Percentiles rank a stretch among this genome's conserved stretches.
Evolutionary conservation across 441 rosid genomes (phyloP).

Genomic region (Populus hybrid): DNA sequence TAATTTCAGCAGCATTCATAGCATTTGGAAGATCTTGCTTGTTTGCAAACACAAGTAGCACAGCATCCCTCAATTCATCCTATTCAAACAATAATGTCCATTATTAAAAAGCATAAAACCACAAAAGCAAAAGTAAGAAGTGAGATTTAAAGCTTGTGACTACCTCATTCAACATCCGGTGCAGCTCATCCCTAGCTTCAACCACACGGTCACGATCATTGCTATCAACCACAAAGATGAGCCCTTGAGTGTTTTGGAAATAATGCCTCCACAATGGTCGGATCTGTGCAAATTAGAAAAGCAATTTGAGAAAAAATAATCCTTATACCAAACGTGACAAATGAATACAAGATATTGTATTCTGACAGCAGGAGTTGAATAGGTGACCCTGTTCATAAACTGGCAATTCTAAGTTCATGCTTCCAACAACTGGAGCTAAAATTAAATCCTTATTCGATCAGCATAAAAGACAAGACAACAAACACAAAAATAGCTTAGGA

Average conservation of each 20-base stretch:
- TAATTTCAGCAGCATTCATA: constrained; percentile 52
- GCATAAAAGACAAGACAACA: not conserved
- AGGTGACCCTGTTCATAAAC: too few species aligned
- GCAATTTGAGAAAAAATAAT: not conserved
- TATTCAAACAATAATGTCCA: not conserved
- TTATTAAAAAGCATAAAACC: not conserved
- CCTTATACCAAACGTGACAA: not conserved
- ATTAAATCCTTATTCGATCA: not conserved
- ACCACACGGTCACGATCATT: constrained; percentile 62
- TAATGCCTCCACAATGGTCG: constrained; percentile 73
- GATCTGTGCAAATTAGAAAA: constrained; percentile 33
- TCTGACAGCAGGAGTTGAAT: too few species aligned
- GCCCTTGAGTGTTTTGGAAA: constrained; percentile 63
- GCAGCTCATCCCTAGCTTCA: constrained; percentile 67
- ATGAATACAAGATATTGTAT: not conserved
- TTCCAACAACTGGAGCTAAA: not conserved
- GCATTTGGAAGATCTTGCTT: constrained; percentile 70
- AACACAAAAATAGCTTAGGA: not conserved
- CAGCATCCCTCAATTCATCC: constrained; percentile 65
- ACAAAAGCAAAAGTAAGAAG: not conserved
- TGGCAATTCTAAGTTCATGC: too few species aligned
- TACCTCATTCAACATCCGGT: constrained; percentile 70
- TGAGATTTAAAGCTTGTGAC: not conserved
- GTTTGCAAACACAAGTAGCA: constrained; percentile 56
- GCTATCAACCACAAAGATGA: constrained; percentile 69